A percentile compares a stretch with the other conserved stretches of the same genome.
Conservation (phyloP, 441 rosid species). For the Pelargonium cotyledonis region DNA sequence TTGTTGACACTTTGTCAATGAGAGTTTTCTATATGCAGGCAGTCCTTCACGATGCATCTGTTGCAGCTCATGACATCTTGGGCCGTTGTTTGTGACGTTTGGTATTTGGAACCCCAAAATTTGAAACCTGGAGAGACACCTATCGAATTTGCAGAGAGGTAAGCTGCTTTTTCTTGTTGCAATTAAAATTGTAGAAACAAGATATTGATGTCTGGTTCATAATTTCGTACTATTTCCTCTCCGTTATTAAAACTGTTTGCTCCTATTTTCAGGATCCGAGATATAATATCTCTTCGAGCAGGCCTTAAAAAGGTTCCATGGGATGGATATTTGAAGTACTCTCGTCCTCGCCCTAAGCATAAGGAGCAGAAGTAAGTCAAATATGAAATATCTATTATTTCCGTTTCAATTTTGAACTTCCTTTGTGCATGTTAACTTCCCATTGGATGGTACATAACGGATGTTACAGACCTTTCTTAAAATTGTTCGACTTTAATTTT, state of each 20-base stretch:
- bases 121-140: constrained; percentile 78
- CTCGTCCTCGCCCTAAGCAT: constrained; percentile 95
- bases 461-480: background rate
- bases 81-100: constrained; percentile 98
- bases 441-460: background rate
- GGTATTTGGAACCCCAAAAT: constrained; percentile 91
- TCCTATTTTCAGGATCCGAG: constrained; percentile 68
- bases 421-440: background rate
- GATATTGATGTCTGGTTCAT: background rate
- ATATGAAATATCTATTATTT: constrained; percentile 5
- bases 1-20: background rate
- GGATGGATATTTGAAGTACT: constrained; percentile 95
- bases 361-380: constrained; percentile 82
- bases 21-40: constrained; percentile 44
- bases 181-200: background rate
- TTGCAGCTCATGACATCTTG: constrained; percentile 95
- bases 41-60: constrained; percentile 91
- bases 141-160: constrained; percentile 95
- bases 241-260: background rate
- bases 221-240: no score
- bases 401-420: background rate
- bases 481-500: background rate
- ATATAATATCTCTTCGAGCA: constrained; percentile 81
- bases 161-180: constrained; percentile 11
- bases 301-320: constrained; percentile 96